Percentiles rank a stretch among this genome's conserved stretches.
These are phyloP conservation scores for Talaromyces amestolkiae DNA, from an alignment of 2,329 filamentous ascomycete genomes.

Conservation along the genomic window DNA sequence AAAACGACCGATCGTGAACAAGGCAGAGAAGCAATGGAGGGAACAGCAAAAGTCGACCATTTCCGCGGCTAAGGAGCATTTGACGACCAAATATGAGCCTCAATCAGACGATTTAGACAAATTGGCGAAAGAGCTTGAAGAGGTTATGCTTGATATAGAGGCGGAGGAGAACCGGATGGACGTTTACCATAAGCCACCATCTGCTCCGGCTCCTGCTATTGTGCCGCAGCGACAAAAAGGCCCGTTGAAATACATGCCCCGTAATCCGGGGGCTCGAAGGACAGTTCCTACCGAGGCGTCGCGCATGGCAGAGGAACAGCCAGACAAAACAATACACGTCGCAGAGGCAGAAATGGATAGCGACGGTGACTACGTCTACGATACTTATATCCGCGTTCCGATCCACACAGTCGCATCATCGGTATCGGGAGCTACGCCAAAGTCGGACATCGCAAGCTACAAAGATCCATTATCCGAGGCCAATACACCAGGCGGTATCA, in stretches of 20 bases:
- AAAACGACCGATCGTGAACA: constrained; percentile 42
- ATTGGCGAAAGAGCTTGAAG: constrained; percentile 42
- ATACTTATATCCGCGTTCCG: constrained; percentile 58
- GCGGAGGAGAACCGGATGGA: constrained; percentile 28
- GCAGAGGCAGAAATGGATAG: constrained; percentile 30
- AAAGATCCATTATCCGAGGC: constrained; percentile 36
- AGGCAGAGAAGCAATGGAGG: constrained; percentile 40
- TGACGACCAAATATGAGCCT: constrained; percentile 34
- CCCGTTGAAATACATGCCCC: constrained; percentile 38
- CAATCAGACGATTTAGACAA: constrained; percentile 40
- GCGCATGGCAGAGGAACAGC: constrained; percentile 16
- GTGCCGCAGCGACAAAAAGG: constrained; percentile 25
- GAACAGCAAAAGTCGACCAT: constrained; percentile 35
- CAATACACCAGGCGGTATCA: constrained; percentile 28
- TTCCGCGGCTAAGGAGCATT: constrained; percentile 35
- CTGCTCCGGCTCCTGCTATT: constrained; percentile 15
- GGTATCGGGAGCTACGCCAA: not conserved
- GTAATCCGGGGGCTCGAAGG: constrained; percentile 29
- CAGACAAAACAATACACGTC: constrained; percentile 24
- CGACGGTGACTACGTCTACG: constrained; percentile 59
- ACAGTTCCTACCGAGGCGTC: not conserved
- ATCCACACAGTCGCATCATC: constrained; percentile 31
- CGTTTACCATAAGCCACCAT: constrained; percentile 17
- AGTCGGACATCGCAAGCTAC: constrained; percentile 20
- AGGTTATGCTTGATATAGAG: constrained; percentile 44